Base-by-base conservation (phyloP, 257 asterid genomes). In the Solanum dulcamara region DNA sequence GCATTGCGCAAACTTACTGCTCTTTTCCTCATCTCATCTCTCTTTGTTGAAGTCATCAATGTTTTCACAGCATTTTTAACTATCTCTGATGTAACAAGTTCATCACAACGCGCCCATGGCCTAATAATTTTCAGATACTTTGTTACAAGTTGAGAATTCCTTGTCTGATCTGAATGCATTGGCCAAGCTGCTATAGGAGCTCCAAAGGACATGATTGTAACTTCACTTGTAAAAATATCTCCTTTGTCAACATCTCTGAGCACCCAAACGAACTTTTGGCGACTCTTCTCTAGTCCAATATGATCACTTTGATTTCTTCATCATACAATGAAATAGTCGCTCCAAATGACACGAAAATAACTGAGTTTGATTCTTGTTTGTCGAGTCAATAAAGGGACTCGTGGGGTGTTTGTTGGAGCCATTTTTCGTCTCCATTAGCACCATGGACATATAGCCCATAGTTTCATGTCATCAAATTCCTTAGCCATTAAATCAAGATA, bases 311-410 rank as follows among this genome's bases (percentile, higher is more conserved):
- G n/a, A n/a, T n/a, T n/a, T 68, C 44, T 68, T 68, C 24, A 2
- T 68, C 24, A 33, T 24, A 68, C 15, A 18, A 68, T 8, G 77
- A 33, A 68, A 46, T 33, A 68, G 77, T 17, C 26, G 46, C 33
- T 17, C 46, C 77, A 67, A 67, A 67, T 33, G 77, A 67, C 77
- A 67, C 24, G 20, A 33, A 67, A 67, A 33, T 67, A 67, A 67
- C 77, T 8, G 77, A 67, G 77, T 67, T 32, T 15, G 1, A 7
- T 8, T 67, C 46, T 67, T 33, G 90, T 5, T 53, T 60, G 84
- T 90, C 92, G 0, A 91, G 91, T 93, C 92, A 92, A 53, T 83
- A 72, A 3, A 94, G 28, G 88, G 94, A 93, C 22, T 70, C 74
- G n/a, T 91, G 92, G 48, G 92, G 48, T 4, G 15, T 33, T 68